These are phyloP conservation scores for Ustilago xerochloae DNA, from an alignment of 1,284 basidiomycete genomes.

Conservation along the genomic window DNA sequence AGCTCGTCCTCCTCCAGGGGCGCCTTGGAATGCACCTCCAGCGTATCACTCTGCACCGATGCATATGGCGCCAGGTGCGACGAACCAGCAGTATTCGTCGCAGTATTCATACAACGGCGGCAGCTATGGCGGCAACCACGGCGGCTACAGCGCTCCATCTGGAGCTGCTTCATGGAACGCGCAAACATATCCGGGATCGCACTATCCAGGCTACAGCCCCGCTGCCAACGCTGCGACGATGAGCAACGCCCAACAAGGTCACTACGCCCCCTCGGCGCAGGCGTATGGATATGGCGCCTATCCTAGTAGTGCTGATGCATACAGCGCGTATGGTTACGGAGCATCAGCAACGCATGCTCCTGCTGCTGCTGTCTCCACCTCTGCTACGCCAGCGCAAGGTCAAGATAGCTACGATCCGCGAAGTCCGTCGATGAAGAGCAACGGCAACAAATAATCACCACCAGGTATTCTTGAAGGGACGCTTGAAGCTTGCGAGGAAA, in stretches of 20 bases:
- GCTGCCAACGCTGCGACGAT: background rate
- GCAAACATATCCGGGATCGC: constrained; percentile 24
- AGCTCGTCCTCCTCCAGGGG: background rate
- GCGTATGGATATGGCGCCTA: constrained; percentile 10
- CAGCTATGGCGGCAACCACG: constrained; percentile 14
- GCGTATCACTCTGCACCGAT: constrained; percentile 21
- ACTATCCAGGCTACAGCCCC: constrained; percentile 37
- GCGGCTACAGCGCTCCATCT: constrained; percentile 10
- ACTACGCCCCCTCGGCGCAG: constrained; percentile 15
- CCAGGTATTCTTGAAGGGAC: too few species aligned
- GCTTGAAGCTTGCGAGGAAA: too few species aligned
- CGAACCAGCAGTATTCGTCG: constrained; percentile 6
- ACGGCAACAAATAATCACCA: background rate
- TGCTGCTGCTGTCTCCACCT: background rate
- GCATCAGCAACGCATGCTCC: constrained; percentile 2
- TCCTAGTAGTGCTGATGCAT: constrained; percentile 13
- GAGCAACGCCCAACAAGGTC: background rate
- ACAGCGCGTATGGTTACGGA: constrained; percentile 24
- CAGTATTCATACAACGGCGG: too few species aligned
- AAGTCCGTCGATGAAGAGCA: constrained; percentile 28
- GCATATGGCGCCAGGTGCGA: constrained; percentile 19
- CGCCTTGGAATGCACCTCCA: constrained; percentile 18
- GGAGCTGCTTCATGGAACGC: constrained; percentile 13
- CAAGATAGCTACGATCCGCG: constrained; percentile 40
- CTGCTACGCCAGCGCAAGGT: constrained; percentile 3